Percentiles rank a stretch among this genome's conserved stretches.
These are phyloP conservation scores for Zygotorulaspora mrakii DNA, from an alignment of 1,139 yeast genomes.

Conservation along the genomic window DNA sequence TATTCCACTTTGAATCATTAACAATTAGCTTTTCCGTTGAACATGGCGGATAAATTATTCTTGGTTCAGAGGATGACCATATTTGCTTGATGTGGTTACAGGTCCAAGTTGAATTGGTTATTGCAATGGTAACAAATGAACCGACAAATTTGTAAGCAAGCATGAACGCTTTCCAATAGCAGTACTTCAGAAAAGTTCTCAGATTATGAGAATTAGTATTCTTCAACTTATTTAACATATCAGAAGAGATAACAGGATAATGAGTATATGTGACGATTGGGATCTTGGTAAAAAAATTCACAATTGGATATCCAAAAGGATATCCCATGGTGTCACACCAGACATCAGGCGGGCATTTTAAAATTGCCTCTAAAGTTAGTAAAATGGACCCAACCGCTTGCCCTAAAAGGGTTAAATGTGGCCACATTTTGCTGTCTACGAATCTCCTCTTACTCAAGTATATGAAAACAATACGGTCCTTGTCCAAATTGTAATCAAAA, in stretches of 20 bases:
- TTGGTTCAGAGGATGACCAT: conserved; percentile 46
- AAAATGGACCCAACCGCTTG: conserved; percentile 79
- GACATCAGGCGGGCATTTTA: conserved; percentile 74
- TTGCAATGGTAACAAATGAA: conserved; percentile 57
- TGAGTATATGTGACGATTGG: conserved; percentile 89
- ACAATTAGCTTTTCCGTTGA: conserved; percentile 54
- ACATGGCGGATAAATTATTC: conserved; percentile 80
- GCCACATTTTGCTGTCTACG: conserved; percentile 75
- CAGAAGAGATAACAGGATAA: conserved; percentile 85
- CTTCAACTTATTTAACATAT: conserved; percentile 67
- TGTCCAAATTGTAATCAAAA: conserved; percentile 59
- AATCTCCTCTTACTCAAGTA: conserved; percentile 59
- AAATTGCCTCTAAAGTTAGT: conserved; percentile 67
- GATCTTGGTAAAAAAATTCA: conserved; percentile 51
- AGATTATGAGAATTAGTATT: conserved; percentile 34
- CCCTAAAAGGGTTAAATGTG: conserved; percentile 73
- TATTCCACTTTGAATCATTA: conserved; percentile 26
- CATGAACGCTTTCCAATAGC: conserved; percentile 70
- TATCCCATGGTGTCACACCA: conserved; percentile 94
- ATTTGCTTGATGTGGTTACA: conserved; percentile 60
- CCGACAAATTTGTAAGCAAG: conserved; percentile 66
- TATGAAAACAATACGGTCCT: conserved; percentile 62
- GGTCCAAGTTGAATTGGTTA: conserved; percentile 93
- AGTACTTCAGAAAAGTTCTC: conserved; percentile 44
- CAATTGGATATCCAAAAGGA: conserved; percentile 76